phyloP scores from a whole-genome alignment of 495 filamentous ascomycete genomes.

The Pseudotulostoma volvatum region DNA sequence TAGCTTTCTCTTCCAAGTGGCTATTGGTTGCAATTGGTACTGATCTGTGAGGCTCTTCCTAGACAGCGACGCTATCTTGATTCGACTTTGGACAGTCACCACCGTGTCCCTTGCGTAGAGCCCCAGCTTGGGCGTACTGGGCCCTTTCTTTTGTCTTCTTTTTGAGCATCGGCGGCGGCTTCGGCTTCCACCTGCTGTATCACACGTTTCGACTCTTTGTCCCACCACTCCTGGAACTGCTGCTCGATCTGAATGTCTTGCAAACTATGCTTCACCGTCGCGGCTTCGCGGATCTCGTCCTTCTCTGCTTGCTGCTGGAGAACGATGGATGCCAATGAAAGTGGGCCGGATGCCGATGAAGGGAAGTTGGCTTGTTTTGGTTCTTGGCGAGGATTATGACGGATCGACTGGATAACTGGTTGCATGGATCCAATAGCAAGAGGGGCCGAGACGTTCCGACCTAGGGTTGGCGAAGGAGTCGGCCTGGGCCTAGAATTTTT shows the following conservation, averaged over 20 bases:
- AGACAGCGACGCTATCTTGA: no score
- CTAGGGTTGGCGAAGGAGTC: no score
- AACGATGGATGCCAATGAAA: conserved; percentile 78
- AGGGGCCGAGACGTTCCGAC: no score
- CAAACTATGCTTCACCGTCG: conserved; percentile 61
- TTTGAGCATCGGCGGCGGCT: conserved; percentile 7
- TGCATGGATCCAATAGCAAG: conserved; percentile 14
- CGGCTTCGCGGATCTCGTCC: conserved; percentile 62
- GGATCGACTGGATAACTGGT: conserved; percentile 31
- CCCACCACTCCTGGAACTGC: conserved; percentile 97
- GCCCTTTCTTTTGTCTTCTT: conserved; percentile 6
- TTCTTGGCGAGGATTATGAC: conserved; percentile 29
- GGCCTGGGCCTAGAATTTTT: conserved; percentile 14
- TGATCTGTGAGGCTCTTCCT: no score
- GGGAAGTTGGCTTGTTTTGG: conserved; percentile 19
- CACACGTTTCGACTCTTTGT: conserved; percentile 63
- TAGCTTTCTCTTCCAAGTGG: no score
- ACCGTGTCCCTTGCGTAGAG: no score
- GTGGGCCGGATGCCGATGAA: conserved; percentile 38
- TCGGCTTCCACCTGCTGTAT: conserved; percentile 46
- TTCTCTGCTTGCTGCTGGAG: conserved; percentile 75
- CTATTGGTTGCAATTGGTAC: no score
- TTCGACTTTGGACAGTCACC: no score
- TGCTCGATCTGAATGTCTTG: conserved; percentile 94
- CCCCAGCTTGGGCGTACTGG: no score